Evolutionary conservation across 495 filamentous ascomycete genomes (phyloP).

Genomic region (Penicillium psychrofluorescens): DNA sequence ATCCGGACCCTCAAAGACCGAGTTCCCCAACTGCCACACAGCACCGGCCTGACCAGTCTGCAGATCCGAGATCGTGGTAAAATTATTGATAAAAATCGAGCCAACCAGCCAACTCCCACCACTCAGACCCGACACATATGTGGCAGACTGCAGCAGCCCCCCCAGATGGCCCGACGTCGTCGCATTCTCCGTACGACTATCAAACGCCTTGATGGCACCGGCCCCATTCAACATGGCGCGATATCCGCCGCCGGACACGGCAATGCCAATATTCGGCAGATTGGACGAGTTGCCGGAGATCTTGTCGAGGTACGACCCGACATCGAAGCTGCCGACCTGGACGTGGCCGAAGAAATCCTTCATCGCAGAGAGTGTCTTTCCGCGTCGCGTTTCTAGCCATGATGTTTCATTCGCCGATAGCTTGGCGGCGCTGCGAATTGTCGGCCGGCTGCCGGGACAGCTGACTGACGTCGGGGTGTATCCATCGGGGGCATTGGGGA

Average conservation of each 20-base stretch:
- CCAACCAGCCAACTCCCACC: constrained; percentile 87
- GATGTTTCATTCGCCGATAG: constrained; percentile 61
- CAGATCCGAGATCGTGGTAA: constrained; percentile 61
- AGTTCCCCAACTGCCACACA: constrained; percentile 72
- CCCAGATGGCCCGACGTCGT: constrained; percentile 66
- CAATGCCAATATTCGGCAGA: constrained; percentile 55
- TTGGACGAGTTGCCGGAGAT: constrained; percentile 48
- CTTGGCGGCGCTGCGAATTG: constrained; percentile 43
- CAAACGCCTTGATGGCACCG: constrained; percentile 81
- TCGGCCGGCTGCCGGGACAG: constrained; percentile 41
- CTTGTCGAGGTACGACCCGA: constrained; percentile 55
- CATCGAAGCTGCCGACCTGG: constrained; percentile 72
- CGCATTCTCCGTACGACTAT: constrained; percentile 62
- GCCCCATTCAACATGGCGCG: constrained; percentile 82
- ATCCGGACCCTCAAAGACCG: constrained; percentile 64
- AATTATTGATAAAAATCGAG: constrained; percentile 85
- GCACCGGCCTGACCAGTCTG: constrained; percentile 31
- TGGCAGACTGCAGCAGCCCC: constrained; percentile 75
- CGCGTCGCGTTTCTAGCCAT: constrained; percentile 53
- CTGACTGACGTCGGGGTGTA: constrained; percentile 33
- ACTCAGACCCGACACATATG: constrained; percentile 78
- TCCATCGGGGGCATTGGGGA: constrained; percentile 42
- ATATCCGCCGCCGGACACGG: constrained; percentile 65
- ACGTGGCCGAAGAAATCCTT: constrained; percentile 63
- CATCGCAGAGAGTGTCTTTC: constrained; percentile 58